Percentiles rank a stretch among this genome's conserved stretches.
These are phyloP conservation scores for Pouteria campechiana DNA, from an alignment of 179 eudicot genomes.

Conservation along the genomic window DNA sequence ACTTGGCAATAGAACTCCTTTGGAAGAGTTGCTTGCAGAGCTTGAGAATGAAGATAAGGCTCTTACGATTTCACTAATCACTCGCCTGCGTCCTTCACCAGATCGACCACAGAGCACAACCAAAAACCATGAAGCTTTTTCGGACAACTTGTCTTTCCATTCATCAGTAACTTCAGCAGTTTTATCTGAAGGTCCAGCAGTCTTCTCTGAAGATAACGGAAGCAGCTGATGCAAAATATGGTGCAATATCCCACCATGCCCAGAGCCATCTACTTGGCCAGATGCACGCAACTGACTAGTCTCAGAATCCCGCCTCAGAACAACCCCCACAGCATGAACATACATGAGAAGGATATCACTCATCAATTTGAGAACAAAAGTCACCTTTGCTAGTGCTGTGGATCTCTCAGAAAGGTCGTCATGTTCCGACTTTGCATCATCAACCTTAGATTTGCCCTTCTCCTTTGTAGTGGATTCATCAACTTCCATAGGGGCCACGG, in stretches of 20 bases:
- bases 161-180: slow-evolving; percentile 63
- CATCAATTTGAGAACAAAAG: slow-evolving; percentile 84
- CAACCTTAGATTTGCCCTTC: slow-evolving; percentile 93
- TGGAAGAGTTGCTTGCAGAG: slow-evolving; percentile 41
- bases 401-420: slow-evolving; percentile 58
- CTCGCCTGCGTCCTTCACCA: slow-evolving; percentile 91
- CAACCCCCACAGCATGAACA: slow-evolving; percentile 77
- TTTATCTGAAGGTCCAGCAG: slow-evolving; percentile 49
- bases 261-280: slow-evolving; percentile 37
- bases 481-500: slow-evolving; percentile 59
- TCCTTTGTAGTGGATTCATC: slow-evolving; percentile 52
- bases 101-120: slow-evolving; percentile 97
- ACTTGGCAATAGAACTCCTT: slow-evolving; percentile 57
- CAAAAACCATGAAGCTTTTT: slow-evolving; percentile 96
- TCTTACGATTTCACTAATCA: slow-evolving; percentile 78
- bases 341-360: slow-evolving; percentile 95
- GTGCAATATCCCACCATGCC: slow-evolving; percentile 69
- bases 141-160: slow-evolving; percentile 75
- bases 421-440: slow-evolving; percentile 42
- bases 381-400: slow-evolving; percentile 72
- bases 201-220: slow-evolving; percentile 48
- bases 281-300: slow-evolving; percentile 48
- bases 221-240: slow-evolving; percentile 78
- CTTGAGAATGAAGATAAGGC: slow-evolving; percentile 47
- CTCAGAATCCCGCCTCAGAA: slow-evolving; percentile 76